These are phyloP conservation scores for Penicillium bovifimosum DNA, from an alignment of 495 filamentous ascomycete genomes.

Conservation along the genomic window DNA sequence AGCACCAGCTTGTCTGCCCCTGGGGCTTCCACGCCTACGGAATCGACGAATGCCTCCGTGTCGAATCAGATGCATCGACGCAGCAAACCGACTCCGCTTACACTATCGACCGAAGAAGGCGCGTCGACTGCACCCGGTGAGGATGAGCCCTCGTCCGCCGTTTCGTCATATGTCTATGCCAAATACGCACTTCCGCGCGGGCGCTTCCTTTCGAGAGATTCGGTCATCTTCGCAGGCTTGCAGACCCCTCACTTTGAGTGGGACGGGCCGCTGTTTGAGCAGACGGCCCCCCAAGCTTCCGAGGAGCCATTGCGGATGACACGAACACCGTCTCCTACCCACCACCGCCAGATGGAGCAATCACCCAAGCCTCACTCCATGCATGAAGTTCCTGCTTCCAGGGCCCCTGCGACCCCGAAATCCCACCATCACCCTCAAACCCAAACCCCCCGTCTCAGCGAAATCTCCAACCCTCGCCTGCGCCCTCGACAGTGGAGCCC, in stretches of 20 bases:
- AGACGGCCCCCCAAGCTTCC: constrained; percentile 42
- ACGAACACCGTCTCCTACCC: constrained; percentile 34
- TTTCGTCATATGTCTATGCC: constrained; percentile 75
- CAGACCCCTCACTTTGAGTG: constrained; percentile 56
- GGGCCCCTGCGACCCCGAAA: background rate
- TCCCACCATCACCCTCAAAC: constrained; percentile 13
- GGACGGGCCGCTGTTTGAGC: constrained; percentile 52
- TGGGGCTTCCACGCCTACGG: constrained; percentile 25
- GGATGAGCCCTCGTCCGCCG: constrained; percentile 41
- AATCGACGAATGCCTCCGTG: constrained; percentile 6
- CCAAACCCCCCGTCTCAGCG: background rate
- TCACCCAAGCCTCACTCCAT: constrained; percentile 37
- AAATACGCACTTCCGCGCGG: constrained; percentile 81
- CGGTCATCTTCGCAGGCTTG: constrained; percentile 56
- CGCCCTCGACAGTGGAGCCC: constrained; percentile 28
- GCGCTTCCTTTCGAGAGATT: constrained; percentile 65
- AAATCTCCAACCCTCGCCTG: constrained; percentile 4
- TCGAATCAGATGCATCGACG: constrained; percentile 28
- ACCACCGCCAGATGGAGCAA: constrained; percentile 12
- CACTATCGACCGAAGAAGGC: constrained; percentile 21
- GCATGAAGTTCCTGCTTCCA: constrained; percentile 25
- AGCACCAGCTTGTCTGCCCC: constrained; percentile 53
- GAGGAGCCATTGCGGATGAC: constrained; percentile 32
- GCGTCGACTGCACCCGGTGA: constrained; percentile 13
- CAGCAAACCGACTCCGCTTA: constrained; percentile 38